Evolutionary conservation across 495 filamentous ascomycete genomes (phyloP), one percentile per base, ranked within the genome.

Genomic region (Aspergillus steynii): DNA sequence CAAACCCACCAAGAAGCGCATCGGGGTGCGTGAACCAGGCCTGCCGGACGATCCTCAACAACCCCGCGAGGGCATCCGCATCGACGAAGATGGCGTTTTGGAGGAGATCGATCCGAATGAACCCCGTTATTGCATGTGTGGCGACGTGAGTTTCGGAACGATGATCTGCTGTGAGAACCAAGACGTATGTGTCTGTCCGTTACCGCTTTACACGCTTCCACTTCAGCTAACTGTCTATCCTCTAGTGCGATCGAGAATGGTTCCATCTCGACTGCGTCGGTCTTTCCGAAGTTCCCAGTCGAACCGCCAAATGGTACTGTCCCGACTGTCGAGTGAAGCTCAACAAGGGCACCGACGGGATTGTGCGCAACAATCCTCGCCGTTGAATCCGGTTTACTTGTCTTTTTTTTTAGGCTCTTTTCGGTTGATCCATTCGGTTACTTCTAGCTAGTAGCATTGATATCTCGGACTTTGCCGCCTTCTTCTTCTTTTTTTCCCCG

Each of bases 151-250:
- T 69, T 96, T 87, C 71, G 95, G 95, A 54, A 88, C 85, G 29
- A 99, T 99, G 95, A 93, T 99, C 69, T 87, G 88, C 65, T 99
- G 95, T 67, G 95, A 98, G 67, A 96, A 96, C 68, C 76, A 79
- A 57, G 87, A 96, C 80, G 93, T 96, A 81, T 85, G 92, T 82
- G 62, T 20, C 8, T 46, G 61, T 53, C 64, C 14, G 61, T 31
- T 61, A 28, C 51, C 47, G 58, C 58, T 58, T 42, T 57, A 59
- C 58, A 27, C 42, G 25, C 15, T 37, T 3, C 60, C 29, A 12
- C 28, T 31, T 27, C 47, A 63, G 45, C 70, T 71, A 70, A 71
- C 59, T 54, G 54, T 69, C 25, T 42, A 20, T 71, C 71, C 1
- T 29, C 29, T 74, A 90, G 79, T 93, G 90, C 74, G 74, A 77